Base-by-base conservation (phyloP, 805 yeast genomes). In the Monosporozyma aquatica region DNA sequence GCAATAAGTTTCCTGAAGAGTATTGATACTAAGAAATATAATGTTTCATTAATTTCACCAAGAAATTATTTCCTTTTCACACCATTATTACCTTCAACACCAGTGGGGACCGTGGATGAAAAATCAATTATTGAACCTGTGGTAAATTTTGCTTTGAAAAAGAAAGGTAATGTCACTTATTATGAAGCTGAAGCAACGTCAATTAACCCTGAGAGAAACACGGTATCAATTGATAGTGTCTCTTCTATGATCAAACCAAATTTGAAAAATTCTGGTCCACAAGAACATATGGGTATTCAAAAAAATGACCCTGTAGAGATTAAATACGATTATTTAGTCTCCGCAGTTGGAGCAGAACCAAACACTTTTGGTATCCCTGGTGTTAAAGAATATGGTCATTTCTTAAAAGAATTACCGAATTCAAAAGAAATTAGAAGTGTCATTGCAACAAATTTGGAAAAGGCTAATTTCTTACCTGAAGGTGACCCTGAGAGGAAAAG, bases 111-210 rank as follows among this genome's bases (percentile, higher is more conserved):
- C 21, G 82, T 87, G 47, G 74, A 72, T 54, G 95, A 85, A 63
- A 84, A 92, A 62, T 87, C 96, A 24, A 87, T 89, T 59, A 82
- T 87, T 72, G 97, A 89, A 65, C 95, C 97, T 14, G 89, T 90
- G 45, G 81, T 95, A 55, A 73, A 83, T 46, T 82, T 89, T 56
- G 87, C 95, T 45, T 76, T 92, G 62, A 76, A 76, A 67, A 74
- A 80, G 41, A 74, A 80, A 34, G 90, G 87, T 58, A 86, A 82
- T 54, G 87, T 82, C 36, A 72, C 75, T 29, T 89, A 85, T 67
- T 78, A 82, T 59, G 96, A 89, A 70, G 96, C 95, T 45, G 89
- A 81, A 61, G 95, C 94, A 41, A 84, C 89, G 42, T 74, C 77
- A 47, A 78, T 89, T 56, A 95, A 89, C 67, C 84, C 90, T 20